Conservation (phyloP, 2,329 filamentous ascomycete species). For the Neopestalotiopsis sp. region DNA sequence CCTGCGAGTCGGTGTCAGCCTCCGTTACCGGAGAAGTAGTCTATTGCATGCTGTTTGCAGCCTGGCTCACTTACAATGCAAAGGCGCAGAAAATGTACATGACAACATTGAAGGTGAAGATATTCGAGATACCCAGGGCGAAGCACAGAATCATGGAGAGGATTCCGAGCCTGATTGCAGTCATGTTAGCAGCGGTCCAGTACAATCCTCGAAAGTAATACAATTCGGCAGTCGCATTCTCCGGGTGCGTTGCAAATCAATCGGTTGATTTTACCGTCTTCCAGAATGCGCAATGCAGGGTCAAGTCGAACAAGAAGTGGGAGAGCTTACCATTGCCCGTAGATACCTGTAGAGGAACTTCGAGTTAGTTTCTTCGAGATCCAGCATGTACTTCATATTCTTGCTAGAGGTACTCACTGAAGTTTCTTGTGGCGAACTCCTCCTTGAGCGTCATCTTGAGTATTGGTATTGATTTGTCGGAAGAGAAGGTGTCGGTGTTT, state of each 20-base stretch:
- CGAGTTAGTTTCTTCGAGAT: slow-evolving; percentile 38
- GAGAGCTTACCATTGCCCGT: slow-evolving; percentile 73
- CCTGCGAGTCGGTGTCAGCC: slow-evolving; percentile 46
- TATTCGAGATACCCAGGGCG: slow-evolving; percentile 71
- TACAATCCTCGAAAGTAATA: background rate
- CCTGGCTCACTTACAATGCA: slow-evolving; percentile 50
- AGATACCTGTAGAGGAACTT: slow-evolving; percentile 62
- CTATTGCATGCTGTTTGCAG: background rate
- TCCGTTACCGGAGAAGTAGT: too few species aligned
- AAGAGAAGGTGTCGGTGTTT: background rate
- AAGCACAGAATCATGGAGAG: slow-evolving; percentile 75
- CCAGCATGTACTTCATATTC: background rate
- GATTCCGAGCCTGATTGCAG: slow-evolving; percentile 64
- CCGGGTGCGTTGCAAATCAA: background rate
- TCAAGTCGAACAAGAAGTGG: background rate
- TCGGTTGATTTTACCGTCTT: background rate
- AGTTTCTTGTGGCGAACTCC: slow-evolving; percentile 75
- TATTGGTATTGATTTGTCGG: slow-evolving; percentile 24
- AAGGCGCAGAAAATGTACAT: slow-evolving; percentile 56
- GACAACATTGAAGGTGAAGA: slow-evolving; percentile 56
- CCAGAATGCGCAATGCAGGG: background rate
- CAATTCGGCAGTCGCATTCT: background rate
- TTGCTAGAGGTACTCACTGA: slow-evolving; percentile 61
- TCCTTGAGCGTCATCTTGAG: slow-evolving; percentile 73
- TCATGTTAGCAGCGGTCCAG: slow-evolving; percentile 27